Base-by-base conservation (phyloP, 805 yeast species). In the Alloascoidea hylecoeti region DNA sequence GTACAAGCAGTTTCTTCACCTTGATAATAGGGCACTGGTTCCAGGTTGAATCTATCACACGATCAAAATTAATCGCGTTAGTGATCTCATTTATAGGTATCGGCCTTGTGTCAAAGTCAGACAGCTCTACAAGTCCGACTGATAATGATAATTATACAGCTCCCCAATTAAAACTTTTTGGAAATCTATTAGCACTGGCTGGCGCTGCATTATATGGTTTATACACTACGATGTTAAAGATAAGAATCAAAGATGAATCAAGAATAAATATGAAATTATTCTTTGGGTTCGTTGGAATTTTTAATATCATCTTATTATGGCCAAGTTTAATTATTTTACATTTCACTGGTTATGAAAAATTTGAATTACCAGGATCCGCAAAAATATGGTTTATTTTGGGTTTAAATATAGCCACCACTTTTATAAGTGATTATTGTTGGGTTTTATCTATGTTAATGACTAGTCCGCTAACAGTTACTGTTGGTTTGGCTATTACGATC, bases 1-100 rank as follows among this genome's bases (percentile, higher is more conserved):
- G 96, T 28, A 88, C 97, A 0, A 79, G 94, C 3, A 82, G 95
- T 4, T 86, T 92, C 53, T 92, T 92, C 70, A 92, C 98, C 0
- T 66, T 92, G 32, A 47, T 88, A 1, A 68, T 89, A 5, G 97
- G 97, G 1, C 72, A 77, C 39, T 44, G 81, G 17, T 76, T 75
- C 41, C 63, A 76, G 18, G 72, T 86, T 1, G 97, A 89, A 55
- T 58, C 56, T 17, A 70, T 89, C 50, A 79, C 74, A 47, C 50
- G 54, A 14, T 61, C 68, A 36, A 92, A 89, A 52, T 49, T 86
- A 1, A 46, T 68, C 16, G 95, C 95, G 0, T 68, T 89, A 4
- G 41, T 76, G 2, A 62, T 83, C 2, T 76, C 94, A 4, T 73
- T 88, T 41, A 41, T 72, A 5, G 98, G 98, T 6, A 86, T 92